phyloP scores from a whole-genome alignment of 192 early-diverging fungal species.

The Rhizoclosmatium sp. region DNA sequence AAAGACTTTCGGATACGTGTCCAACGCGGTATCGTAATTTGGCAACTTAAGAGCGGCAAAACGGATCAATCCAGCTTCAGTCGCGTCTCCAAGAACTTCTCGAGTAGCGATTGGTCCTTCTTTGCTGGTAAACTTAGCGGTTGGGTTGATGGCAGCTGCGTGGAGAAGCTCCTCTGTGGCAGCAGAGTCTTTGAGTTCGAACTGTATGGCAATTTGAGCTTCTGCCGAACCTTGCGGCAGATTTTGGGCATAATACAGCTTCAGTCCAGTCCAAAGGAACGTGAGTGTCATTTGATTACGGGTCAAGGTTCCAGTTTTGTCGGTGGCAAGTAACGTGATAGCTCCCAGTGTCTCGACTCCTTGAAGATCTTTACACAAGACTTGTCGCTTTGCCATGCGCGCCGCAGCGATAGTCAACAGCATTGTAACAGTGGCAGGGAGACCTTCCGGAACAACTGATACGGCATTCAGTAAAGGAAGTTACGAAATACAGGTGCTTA shows the following conservation, averaged over 20 bases:
- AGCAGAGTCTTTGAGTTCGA: constrained; percentile 69
- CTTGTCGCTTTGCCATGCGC: constrained; percentile 86
- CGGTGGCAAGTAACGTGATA: constrained; percentile 69
- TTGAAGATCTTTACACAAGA: constrained; percentile 92
- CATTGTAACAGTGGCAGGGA: constrained; percentile 94
- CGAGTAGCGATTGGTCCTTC: constrained; percentile 86
- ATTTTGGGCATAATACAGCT: constrained; percentile 66
- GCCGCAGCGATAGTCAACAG: constrained; percentile 93
- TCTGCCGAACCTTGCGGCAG: constrained; percentile 39
- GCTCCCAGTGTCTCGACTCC: constrained; percentile 98
- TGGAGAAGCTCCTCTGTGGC: constrained; percentile 21
- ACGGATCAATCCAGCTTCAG: constrained; percentile 87
- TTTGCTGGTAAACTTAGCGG: constrained; percentile 40
- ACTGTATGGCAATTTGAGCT: constrained; percentile 41
- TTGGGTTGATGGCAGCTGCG: constrained; percentile 3
- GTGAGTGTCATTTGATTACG: constrained; percentile 96
- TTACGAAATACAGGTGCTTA: too few species aligned
- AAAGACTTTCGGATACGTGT: constrained; percentile 85
- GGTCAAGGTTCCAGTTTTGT: constrained; percentile 96
- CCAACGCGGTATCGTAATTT: constrained; percentile 69
- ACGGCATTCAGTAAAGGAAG: constrained; percentile 45
- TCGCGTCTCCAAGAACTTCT: constrained; percentile 88
- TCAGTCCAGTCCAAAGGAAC: constrained; percentile 81
- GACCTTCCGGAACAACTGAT: constrained; percentile 85
- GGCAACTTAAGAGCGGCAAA: constrained; percentile 74